A percentile compares a stretch with the other conserved stretches of the same genome.
These are phyloP conservation scores for Quercus lobata DNA, from an alignment of 331 rosid species.

Conservation along the genomic window DNA sequence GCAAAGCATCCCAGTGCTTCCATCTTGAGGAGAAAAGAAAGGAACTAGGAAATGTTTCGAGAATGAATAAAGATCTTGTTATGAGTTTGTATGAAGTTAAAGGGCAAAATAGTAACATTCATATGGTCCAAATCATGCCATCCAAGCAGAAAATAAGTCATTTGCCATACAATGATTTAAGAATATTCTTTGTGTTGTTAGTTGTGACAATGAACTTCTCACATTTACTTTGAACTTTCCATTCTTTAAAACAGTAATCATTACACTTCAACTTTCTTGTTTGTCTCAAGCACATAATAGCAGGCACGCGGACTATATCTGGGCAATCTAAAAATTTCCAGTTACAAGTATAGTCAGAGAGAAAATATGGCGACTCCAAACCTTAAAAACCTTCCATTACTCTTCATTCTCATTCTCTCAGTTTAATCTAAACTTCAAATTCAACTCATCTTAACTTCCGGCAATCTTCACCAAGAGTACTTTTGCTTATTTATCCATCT, in stretches of 20 bases:
- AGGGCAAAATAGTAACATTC: no score
- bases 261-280: not conserved
- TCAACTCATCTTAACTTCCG: not conserved
- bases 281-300: not conserved
- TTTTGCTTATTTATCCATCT: conserved; percentile 20
- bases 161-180: no score
- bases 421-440: not conserved
- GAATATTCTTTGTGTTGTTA: not conserved
- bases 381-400: not conserved
- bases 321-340: not conserved
- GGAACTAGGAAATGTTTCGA: no score
- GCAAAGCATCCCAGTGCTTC: conserved; percentile 9
- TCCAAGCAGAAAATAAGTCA: no score
- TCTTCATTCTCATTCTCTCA: not conserved
- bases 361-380: not conserved
- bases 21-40: not conserved
- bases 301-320: not conserved
- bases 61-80: no score
- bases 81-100: no score
- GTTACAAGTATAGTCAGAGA: not conserved
- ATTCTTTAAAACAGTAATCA: not conserved
- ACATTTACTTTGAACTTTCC: not conserved
- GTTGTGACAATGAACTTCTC: not conserved
- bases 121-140: no score
- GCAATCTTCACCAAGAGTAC: conserved; percentile 24